phyloP scores from a whole-genome alignment of 352 stramenopile genomes.

The Phytophthora idaei region DNA sequence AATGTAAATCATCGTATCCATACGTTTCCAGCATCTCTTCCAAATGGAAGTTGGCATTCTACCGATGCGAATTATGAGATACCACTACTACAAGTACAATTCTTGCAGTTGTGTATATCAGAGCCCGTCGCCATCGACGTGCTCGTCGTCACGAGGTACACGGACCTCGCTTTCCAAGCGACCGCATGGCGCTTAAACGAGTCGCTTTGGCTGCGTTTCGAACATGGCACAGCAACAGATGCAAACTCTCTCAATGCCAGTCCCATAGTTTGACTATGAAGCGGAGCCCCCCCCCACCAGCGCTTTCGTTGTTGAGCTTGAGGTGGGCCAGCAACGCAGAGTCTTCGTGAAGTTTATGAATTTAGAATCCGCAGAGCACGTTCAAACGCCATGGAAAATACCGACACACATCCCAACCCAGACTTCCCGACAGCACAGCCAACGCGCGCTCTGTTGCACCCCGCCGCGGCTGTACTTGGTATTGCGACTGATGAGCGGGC shows the following conservation, averaged over 20 bases:
- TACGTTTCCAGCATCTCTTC: background rate
- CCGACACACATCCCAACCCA: constrained; percentile 22
- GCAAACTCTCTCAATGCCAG: background rate
- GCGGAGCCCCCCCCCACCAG: constrained; percentile 4
- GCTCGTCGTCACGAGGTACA: background rate
- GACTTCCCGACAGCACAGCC: constrained; percentile 22
- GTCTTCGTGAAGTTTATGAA: constrained; percentile 13
- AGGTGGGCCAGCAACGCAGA: constrained; percentile 24
- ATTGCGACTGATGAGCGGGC: constrained; percentile 20
- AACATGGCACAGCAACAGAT: constrained; percentile 14
- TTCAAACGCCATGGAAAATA: constrained; percentile 27
- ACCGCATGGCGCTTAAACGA: constrained; percentile 27
- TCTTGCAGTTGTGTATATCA: background rate
- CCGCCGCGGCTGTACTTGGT: background rate
- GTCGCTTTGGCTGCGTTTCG: constrained; percentile 11
- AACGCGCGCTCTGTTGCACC: constrained; percentile 1
- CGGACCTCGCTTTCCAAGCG: constrained; percentile 18
- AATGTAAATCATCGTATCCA: constrained; percentile 1
- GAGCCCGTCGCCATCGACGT: background rate
- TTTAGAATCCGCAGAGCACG: constrained; percentile 15
- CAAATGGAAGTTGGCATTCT: constrained; percentile 7
- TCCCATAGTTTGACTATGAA: background rate
- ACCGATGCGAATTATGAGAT: background rate
- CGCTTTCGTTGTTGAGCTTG: constrained; percentile 13
- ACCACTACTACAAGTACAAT: background rate